A percentile compares a stretch with the other conserved stretches of the same genome.
Evolutionary conservation across 2,329 filamentous ascomycete species (phyloP).

Genomic region (Dactylellina cionopaga): DNA sequence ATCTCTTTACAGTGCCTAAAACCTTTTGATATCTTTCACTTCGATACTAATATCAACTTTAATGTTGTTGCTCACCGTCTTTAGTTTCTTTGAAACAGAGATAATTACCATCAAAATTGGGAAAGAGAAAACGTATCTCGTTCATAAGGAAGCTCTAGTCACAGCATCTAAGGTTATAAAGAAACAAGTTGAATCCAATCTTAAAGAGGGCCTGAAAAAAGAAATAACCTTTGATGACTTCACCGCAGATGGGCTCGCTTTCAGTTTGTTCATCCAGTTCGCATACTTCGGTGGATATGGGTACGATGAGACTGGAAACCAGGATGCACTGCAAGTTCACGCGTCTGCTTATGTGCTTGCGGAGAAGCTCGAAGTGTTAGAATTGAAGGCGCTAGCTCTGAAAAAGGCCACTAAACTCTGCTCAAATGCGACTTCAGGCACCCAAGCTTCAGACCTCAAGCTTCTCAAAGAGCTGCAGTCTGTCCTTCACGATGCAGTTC

Average conservation of each 20-base stretch:
- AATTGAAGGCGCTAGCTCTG: constrained; percentile 15
- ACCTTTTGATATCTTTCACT: too few relatives aligned
- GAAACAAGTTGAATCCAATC: not conserved
- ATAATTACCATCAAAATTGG: constrained; percentile 20
- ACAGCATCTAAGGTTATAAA: constrained; percentile 18
- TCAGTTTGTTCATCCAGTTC: constrained; percentile 21
- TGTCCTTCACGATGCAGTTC: not conserved
- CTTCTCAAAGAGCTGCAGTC: not conserved
- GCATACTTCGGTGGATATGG: constrained; percentile 24
- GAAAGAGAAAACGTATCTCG: not conserved
- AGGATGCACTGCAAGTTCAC: constrained; percentile 21
- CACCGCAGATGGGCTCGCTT: not conserved
- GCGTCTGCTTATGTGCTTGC: constrained; percentile 30
- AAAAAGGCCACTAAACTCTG: constrained; percentile 14
- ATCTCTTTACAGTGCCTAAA: too few relatives aligned
- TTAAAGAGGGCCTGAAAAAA: constrained; percentile 12
- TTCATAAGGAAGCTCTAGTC: constrained; percentile 13
- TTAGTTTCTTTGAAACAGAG: constrained; percentile 16
- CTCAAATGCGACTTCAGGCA: not conserved
- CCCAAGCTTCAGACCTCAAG: not conserved
- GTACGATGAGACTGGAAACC: constrained; percentile 5
- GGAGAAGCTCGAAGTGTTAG: constrained; percentile 14
- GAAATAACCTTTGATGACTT: constrained; percentile 10
- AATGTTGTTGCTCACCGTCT: not conserved
- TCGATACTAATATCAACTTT: too few relatives aligned